Conservation (phyloP, 352 stramenopile species). For the Phytophthora idaei region DNA sequence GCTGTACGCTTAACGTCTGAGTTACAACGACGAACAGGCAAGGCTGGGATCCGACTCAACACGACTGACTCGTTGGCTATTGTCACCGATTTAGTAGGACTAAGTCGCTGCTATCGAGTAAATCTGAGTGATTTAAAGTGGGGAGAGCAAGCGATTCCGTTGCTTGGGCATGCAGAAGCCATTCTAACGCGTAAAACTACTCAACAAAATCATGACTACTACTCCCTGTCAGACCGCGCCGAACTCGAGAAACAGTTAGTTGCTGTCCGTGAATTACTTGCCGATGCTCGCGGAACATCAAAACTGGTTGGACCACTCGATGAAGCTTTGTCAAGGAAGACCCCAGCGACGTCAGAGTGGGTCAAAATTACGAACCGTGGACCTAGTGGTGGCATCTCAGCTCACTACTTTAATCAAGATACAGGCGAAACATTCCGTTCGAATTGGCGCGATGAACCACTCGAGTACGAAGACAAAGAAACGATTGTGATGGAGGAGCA, state of each 20-base stretch:
- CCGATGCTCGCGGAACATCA: conserved; percentile 6
- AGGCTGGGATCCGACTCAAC: conserved; percentile 18
- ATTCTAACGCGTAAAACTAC: conserved; percentile 24
- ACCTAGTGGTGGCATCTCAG: conserved; percentile 1
- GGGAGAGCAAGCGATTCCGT: conserved; percentile 19
- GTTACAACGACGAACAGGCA: conserved; percentile 24
- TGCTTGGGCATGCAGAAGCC: conserved; percentile 27
- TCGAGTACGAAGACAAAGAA: conserved; percentile 65
- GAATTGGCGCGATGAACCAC: conserved; percentile 35
- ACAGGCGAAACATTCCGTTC: conserved; percentile 43
- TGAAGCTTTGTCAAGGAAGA: conserved; percentile 36
- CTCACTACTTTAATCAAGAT: conserved; percentile 71
- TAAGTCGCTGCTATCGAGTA: conserved; percentile 50
- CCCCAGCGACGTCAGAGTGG: conserved; percentile 65
- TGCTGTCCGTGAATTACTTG: conserved; percentile 17
- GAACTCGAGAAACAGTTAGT: conserved; percentile 28
- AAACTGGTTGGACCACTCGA: conserved; percentile 29
- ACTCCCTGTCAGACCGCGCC: conserved; percentile 6
- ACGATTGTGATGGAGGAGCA: conserved; percentile 28
- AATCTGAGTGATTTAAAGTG: conserved; percentile 29
- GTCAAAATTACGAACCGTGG: conserved; percentile 38
- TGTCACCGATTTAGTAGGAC: conserved; percentile 38
- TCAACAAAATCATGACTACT: conserved; percentile 13
- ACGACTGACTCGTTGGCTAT: conserved; percentile 20
- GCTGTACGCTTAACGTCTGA: conserved; percentile 29